A percentile compares a stretch with the other conserved stretches of the same genome.
Conservation (phyloP, 2,329 filamentous ascomycete genomes). For the Talaromyces sp. region DNA sequence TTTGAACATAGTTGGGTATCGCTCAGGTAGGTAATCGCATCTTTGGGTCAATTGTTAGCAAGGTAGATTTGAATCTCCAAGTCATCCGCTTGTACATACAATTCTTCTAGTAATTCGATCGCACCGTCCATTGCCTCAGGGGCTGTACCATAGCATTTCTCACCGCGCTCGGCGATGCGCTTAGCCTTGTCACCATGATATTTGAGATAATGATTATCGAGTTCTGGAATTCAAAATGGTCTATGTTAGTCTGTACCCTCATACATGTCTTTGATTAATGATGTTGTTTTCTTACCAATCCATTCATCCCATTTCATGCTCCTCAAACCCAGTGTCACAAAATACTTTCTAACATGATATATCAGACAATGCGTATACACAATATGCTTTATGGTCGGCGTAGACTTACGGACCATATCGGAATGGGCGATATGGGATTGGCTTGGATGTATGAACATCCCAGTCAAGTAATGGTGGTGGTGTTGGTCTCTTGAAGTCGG, state of each 20-base stretch:
- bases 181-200: conserved; percentile 72
- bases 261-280: background rate
- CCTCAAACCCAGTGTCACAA: conserved; percentile 77
- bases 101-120: conserved; percentile 74
- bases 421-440: conserved; percentile 77
- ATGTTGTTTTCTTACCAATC: conserved; percentile 56
- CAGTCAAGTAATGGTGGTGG: conserved; percentile 68
- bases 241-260: background rate
- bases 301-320: conserved; percentile 71
- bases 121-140: conserved; percentile 72
- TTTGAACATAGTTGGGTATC: conserved; percentile 73
- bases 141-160: conserved; percentile 69
- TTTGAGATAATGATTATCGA: conserved; percentile 75
- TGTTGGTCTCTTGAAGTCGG: conserved; percentile 61
- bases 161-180: conserved; percentile 67
- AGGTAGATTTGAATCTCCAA: background rate
- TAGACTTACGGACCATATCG: conserved; percentile 66
- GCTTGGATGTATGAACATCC: conserved; percentile 69
- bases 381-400: background rate
- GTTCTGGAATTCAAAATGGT: conserved; percentile 52
- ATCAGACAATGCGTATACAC: conserved; percentile 4
- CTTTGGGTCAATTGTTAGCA: conserved; percentile 24
- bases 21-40: conserved; percentile 67
- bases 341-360: conserved; percentile 57
- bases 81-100: conserved; percentile 43